Evolutionary conservation across 78 protist species (phyloP).

Genomic region (Mantamonas sphyraenae): DNA sequence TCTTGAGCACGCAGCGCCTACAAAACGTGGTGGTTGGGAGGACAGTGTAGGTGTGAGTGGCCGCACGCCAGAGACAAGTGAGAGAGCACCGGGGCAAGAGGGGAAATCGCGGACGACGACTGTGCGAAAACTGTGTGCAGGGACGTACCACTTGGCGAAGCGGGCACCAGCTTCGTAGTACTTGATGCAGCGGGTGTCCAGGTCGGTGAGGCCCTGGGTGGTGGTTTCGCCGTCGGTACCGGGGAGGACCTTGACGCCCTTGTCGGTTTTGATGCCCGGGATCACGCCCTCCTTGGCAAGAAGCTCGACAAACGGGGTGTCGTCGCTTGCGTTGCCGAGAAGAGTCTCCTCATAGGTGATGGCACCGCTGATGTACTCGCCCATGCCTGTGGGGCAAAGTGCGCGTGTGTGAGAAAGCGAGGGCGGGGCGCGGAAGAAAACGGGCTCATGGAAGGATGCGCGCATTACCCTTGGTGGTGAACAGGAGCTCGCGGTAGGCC

Average conservation of each 20-base stretch:
- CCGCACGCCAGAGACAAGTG: too few species aligned
- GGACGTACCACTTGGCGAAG: constrained; percentile 85
- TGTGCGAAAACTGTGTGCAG: too few species aligned
- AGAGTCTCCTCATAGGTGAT: constrained; percentile 88
- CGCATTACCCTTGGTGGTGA: constrained; percentile 24
- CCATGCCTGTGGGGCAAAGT: constrained; percentile 14
- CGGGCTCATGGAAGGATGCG: not conserved
- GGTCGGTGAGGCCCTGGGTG: constrained; percentile 79
- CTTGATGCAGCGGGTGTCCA: constrained; percentile 57
- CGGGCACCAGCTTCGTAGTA: constrained; percentile 89
- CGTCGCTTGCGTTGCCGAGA: constrained; percentile 67
- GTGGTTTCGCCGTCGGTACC: constrained; percentile 65
- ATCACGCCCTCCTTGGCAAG: constrained; percentile 52
- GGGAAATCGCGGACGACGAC: too few species aligned
- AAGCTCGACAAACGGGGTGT: constrained; percentile 60
- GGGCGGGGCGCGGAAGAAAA: not conserved
- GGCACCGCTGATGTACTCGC: constrained; percentile 73
- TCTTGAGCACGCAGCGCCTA: constrained; percentile 62
- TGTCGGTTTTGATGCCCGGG: constrained; percentile 88
- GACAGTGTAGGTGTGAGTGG: too few species aligned
- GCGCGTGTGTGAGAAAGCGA: not conserved
- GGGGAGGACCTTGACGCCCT: constrained; percentile 31
- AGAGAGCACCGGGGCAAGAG: too few species aligned
- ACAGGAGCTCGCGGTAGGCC: constrained; percentile 77
- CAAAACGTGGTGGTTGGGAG: too few species aligned